These are phyloP conservation scores for Rosa lucieae DNA, from an alignment of 306 rosid genomes.

Conservation along the genomic window DNA sequence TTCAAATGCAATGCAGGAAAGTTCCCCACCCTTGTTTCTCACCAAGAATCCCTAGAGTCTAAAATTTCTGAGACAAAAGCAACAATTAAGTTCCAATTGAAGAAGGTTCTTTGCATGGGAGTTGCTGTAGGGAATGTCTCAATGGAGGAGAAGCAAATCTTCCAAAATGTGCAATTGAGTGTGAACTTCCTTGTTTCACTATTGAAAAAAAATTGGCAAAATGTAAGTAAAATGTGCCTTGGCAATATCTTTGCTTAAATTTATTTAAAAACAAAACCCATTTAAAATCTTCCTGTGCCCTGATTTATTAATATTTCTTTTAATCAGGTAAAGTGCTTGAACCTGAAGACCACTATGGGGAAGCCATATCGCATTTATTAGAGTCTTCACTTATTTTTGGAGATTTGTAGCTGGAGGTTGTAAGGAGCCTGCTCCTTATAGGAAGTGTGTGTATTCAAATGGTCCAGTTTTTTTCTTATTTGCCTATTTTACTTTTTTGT, in stretches of 20 bases:
- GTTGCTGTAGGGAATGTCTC: conserved; percentile 82
- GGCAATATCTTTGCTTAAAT: not conserved
- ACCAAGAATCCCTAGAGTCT: conserved; percentile 81
- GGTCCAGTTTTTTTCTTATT: not conserved
- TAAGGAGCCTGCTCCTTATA: not conserved
- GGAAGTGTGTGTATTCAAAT: not conserved
- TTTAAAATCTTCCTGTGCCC: not conserved
- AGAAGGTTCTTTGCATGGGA: conserved; percentile 91
- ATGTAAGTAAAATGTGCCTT: conserved; percentile 43
- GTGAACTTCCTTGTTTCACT: conserved; percentile 85
- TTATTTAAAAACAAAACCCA: not conserved
- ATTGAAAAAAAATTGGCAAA: conserved; percentile 88
- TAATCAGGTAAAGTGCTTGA: conserved; percentile 38
- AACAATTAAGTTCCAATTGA: conserved; percentile 76
- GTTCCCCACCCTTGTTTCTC: conserved; percentile 76
- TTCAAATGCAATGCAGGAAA: conserved; percentile 46
- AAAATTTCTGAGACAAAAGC: conserved; percentile 87
- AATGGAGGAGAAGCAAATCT: conserved; percentile 90
- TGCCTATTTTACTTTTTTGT: not conserved
- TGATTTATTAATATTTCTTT: not conserved
- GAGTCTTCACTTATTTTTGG: not conserved
- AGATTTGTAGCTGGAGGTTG: not conserved
- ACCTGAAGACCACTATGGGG: conserved; percentile 45
- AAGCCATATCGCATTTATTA: conserved; percentile 34
- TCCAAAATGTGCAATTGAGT: conserved; percentile 79